phyloP scores from a whole-genome alignment of 2,329 filamentous ascomycete species.

The Penicillium vulpinum region DNA sequence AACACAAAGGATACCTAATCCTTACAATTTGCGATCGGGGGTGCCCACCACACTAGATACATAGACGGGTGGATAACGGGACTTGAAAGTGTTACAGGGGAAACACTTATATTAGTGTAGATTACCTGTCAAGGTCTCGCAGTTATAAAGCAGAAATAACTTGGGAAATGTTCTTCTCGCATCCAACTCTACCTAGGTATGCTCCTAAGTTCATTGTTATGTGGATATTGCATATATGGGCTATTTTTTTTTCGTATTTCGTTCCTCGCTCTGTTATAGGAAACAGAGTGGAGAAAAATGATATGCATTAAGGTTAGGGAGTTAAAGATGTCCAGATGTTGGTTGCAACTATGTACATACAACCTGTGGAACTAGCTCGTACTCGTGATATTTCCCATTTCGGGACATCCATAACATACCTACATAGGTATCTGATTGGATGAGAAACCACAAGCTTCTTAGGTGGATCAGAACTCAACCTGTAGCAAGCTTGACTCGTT shows the following conservation, averaged over 20 bases:
- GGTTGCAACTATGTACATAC: no score
- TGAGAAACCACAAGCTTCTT: neutral
- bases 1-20: neutral
- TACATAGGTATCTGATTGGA: slow-evolving; percentile 1
- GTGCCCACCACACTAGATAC: neutral
- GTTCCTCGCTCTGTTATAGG: neutral
- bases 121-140: neutral
- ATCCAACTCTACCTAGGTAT: neutral
- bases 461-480: neutral
- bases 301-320: neutral
- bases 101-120: neutral
- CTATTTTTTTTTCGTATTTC: neutral
- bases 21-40: neutral
- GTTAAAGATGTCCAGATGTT: no score
- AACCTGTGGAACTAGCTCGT: no score
- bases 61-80: no score
- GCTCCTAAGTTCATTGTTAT: neutral
- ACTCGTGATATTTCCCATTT: neutral
- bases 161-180: neutral
- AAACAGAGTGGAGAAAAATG: neutral
- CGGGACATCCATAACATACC: neutral
- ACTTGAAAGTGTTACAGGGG: neutral
- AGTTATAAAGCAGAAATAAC: neutral
- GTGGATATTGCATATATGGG: neutral
- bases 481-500: neutral